These are phyloP conservation scores for Veloporphyrellus conicus DNA, from an alignment of 1,284 basidiomycete genomes.

Conservation along the genomic window DNA sequence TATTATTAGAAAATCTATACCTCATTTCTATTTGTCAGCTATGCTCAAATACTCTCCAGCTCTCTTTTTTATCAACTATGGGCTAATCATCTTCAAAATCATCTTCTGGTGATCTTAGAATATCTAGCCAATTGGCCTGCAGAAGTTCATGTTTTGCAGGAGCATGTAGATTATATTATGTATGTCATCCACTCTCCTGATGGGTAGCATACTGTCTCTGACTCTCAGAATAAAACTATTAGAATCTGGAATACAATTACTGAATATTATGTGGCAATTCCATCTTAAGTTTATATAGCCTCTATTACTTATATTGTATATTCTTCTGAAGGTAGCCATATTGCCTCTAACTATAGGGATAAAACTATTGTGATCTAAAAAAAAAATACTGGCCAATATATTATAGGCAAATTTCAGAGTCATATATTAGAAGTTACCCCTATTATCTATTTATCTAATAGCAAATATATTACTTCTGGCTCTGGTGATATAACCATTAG, in stretches of 20 bases:
- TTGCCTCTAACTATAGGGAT: conserved; percentile 14
- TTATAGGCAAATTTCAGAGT: conserved; percentile 5
- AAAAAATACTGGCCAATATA: conserved; percentile 19
- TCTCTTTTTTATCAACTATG: conserved; percentile 17
- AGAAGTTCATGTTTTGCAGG: conserved; percentile 15
- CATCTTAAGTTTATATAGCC: conserved; percentile 14
- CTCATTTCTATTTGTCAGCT: conserved; percentile 23
- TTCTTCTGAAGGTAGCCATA: conserved; percentile 15
- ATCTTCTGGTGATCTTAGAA: conserved; percentile 8
- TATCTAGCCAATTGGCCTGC: conserved; percentile 17
- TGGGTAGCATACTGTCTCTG: conserved; percentile 8
- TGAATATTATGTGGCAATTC: conserved; percentile 10
- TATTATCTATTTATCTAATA: conserved; percentile 20
- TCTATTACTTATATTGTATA: conserved; percentile 9
- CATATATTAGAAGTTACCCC: neutral
- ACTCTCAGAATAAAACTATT: no score
- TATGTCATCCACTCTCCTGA: conserved; percentile 23
- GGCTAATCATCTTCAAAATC: conserved; percentile 16
- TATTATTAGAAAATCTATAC: conserved; percentile 19
- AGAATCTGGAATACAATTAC: no score
- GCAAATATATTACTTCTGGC: conserved; percentile 8
- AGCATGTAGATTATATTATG: conserved; percentile 2
- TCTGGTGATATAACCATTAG: conserved; percentile 7
- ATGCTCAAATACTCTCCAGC: conserved; percentile 22
- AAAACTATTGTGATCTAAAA: conserved; percentile 17